Conservation (phyloP, 805 yeast species). For the Pichia deserticola region DNA sequence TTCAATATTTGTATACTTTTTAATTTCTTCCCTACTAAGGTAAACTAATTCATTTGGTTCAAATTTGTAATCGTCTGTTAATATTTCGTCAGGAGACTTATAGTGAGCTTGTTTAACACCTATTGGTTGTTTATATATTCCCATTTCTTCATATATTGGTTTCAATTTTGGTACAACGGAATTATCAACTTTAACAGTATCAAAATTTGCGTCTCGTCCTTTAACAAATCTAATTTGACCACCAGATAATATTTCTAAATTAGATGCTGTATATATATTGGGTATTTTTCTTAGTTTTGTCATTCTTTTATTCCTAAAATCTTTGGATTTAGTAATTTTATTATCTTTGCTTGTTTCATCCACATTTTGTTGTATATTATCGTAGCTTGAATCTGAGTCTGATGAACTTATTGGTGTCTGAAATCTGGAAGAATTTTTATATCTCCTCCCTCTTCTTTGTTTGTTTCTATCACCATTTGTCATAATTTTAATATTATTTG, state of each 20-base stretch:
- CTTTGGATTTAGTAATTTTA: neutral
- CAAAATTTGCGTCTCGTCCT: constrained; percentile 3
- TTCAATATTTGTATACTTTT: constrained; percentile 15
- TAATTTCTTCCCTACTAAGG: constrained; percentile 23
- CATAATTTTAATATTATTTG: too few relatives aligned
- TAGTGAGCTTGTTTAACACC: constrained; percentile 4
- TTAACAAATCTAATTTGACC: constrained; percentile 3
- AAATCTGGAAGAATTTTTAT: too few relatives aligned
- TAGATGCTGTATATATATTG: constrained; percentile 5
- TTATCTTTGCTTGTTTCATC: too few relatives aligned
- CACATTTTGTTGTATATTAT: too few relatives aligned
- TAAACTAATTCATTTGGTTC: constrained; percentile 18
- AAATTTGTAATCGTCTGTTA: constrained; percentile 15
- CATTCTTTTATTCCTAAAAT: neutral
- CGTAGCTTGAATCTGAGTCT: too few relatives aligned
- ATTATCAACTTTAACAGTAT: constrained; percentile 8
- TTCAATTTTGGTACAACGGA: constrained; percentile 13
- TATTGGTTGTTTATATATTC: constrained; percentile 17
- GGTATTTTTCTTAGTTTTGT: neutral
- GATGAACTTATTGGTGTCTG: too few relatives aligned
- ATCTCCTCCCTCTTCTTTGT: too few relatives aligned
- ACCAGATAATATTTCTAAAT: constrained; percentile 3
- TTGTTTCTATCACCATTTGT: too few relatives aligned
- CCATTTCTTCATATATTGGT: constrained; percentile 7
- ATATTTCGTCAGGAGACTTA: constrained; percentile 25